These are phyloP conservation scores for Hibiscus tridactylites DNA, from an alignment of 345 rosid genomes.

Conservation along the genomic window DNA sequence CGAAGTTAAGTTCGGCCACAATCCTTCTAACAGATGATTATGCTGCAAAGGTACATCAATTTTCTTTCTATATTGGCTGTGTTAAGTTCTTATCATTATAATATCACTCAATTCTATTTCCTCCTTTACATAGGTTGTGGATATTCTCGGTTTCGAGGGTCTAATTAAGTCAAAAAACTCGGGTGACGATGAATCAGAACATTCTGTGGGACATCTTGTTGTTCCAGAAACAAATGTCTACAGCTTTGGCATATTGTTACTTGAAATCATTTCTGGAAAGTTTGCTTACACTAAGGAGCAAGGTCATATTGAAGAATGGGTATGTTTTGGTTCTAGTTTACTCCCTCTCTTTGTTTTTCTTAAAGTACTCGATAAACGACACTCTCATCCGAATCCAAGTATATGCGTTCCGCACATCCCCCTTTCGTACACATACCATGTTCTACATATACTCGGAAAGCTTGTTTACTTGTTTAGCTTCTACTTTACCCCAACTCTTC, in stretches of 20 bases:
- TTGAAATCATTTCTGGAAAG: slow-evolving; percentile 83
- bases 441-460: slow-evolving; percentile 30
- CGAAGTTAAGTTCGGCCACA: slow-evolving; percentile 29
- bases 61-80: not conserved
- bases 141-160: slow-evolving; percentile 28
- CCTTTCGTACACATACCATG: too few relatives aligned
- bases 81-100: not conserved
- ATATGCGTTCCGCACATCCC: too few relatives aligned
- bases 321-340: slow-evolving; percentile 18
- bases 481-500: too few relatives aligned
- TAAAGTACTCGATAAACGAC: not conserved
- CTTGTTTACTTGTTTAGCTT: slow-evolving; percentile 33
- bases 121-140: slow-evolving; percentile 44
- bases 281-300: slow-evolving; percentile 57
- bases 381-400: too few relatives aligned
- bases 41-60: slow-evolving; percentile 68
- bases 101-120: not conserved
- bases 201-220: slow-evolving; percentile 35
- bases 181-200: slow-evolving; percentile 30
- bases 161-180: slow-evolving; percentile 19
- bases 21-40: slow-evolving; percentile 82
- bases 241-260: slow-evolving; percentile 67
- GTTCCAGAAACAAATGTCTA: slow-evolving; percentile 63
- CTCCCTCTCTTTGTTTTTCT: not conserved
- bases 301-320: slow-evolving; percentile 71